These are phyloP conservation scores for Drechslerella stenobrocha DNA, from an alignment of 2,329 filamentous ascomycete genomes.

Conservation along the genomic window DNA sequence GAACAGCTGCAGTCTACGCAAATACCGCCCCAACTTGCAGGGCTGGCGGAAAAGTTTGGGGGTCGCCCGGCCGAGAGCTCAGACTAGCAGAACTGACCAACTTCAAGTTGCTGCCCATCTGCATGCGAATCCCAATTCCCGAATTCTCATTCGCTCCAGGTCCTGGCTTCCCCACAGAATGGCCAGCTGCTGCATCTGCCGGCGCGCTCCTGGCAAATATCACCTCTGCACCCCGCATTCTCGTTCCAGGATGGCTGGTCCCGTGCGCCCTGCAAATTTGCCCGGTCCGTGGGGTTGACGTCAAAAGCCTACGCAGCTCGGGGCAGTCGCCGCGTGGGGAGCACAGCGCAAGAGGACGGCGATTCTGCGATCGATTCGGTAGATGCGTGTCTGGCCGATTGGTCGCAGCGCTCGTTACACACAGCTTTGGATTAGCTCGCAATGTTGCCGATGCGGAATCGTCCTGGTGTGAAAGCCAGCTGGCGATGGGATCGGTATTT, in stretches of 20 bases:
- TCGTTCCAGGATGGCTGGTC: not conserved
- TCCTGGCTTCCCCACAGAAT: not conserved
- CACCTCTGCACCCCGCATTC: constrained; percentile 6
- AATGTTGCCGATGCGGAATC: not conserved
- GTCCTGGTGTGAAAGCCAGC: not conserved
- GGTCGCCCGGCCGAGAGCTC: too few relatives aligned
- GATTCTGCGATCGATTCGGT: not conserved
- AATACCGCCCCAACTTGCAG: too few relatives aligned
- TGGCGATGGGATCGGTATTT: not conserved
- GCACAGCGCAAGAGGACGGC: not conserved
- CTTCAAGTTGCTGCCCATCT: too few relatives aligned
- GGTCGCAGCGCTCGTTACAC: not conserved
- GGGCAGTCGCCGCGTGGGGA: not conserved
- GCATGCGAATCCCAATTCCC: not conserved
- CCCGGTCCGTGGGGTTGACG: not conserved
- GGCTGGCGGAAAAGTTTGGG: too few relatives aligned
- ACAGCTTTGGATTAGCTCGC: constrained; percentile 3
- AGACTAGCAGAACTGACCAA: too few relatives aligned
- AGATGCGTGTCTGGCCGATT: not conserved
- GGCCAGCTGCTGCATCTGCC: not conserved
- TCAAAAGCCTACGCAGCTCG: not conserved
- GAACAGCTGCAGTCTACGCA: too few relatives aligned
- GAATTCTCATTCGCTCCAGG: not conserved
- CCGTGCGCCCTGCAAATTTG: not conserved
- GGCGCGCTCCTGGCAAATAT: constrained; percentile 3